Percentiles rank a stretch among this genome's conserved stretches.
Evolutionary conservation across 257 asterid genomes (phyloP).

Genomic region (Voacanga thouarsii): DNA sequence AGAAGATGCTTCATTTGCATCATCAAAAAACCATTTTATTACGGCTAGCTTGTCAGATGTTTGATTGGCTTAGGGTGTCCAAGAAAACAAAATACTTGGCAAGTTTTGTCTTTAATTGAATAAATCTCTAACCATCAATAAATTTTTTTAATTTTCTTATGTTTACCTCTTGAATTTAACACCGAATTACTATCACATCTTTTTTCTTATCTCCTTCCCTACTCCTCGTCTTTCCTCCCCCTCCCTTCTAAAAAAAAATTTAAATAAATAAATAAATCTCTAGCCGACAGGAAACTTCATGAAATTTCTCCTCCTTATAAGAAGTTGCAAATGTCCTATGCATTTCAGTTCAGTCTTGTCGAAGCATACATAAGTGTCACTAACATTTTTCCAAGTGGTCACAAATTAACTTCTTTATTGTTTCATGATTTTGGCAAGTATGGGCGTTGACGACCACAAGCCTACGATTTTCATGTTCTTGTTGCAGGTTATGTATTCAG

Average conservation of each 20-base stretch:
- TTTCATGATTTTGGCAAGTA: conserved; percentile 3
- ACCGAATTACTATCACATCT: too few species aligned
- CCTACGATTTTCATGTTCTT: conserved; percentile 45
- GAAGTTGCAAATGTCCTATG: neutral
- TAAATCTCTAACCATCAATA: neutral
- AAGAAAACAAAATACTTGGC: neutral
- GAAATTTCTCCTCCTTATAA: neutral
- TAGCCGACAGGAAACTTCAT: conserved; percentile 3
- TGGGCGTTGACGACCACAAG: conserved; percentile 44
- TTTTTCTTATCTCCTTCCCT: too few species aligned
- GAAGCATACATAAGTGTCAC: neutral
- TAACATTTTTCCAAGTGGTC: neutral
- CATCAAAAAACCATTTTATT: neutral
- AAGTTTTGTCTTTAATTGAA: neutral
- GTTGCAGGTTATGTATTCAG: conserved; percentile 52
- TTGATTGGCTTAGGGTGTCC: neutral
- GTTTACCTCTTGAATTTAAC: too few species aligned
- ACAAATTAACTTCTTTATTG: neutral
- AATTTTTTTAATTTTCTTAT: too few species aligned
- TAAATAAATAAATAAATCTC: neutral
- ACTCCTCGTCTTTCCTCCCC: too few species aligned
- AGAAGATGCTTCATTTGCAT: neutral
- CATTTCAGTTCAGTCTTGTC: neutral
- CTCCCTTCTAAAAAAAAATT: too few species aligned
- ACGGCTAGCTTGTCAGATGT: neutral